Evolutionary conservation across 805 yeast genomes (phyloP).

Genomic region (Myxozyma neglecta): DNA sequence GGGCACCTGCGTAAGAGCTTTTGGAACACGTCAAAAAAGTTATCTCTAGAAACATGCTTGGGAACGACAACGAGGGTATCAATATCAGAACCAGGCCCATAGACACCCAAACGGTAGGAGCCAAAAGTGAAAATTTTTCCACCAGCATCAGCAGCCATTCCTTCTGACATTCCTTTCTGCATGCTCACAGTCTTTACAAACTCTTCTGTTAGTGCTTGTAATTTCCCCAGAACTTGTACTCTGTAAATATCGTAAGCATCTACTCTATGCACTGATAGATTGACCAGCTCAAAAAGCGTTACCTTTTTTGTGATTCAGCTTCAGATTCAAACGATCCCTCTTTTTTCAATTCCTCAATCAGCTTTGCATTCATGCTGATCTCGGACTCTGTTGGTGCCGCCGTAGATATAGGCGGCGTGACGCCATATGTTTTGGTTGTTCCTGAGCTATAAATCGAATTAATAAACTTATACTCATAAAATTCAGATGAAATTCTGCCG

Average conservation of each 20-base stretch:
- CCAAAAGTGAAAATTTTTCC: conserved; percentile 97
- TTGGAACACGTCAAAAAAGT: conserved; percentile 81
- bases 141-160: conserved; percentile 96
- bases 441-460: neutral
- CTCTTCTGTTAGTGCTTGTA: conserved; percentile 74
- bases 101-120: conserved; percentile 90
- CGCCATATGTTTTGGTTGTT: conserved; percentile 51
- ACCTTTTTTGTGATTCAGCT: conserved; percentile 66
- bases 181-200: conserved; percentile 82
- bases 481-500: no score
- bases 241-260: conserved; percentile 42
- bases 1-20: conserved; percentile 66
- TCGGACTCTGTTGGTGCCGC: conserved; percentile 84
- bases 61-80: conserved; percentile 97
- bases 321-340: conserved; percentile 91
- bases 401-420: conserved; percentile 80
- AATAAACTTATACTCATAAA: neutral
- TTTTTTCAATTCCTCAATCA: conserved; percentile 74
- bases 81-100: conserved; percentile 97
- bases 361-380: conserved; percentile 65
- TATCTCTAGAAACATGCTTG: conserved; percentile 86
- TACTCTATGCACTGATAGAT: no score
- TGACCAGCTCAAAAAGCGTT: neutral
- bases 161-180: conserved; percentile 89
- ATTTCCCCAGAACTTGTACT: conserved; percentile 64